Base-by-base conservation (phyloP, 1,139 yeast genomes). In the Taphrina wiesneri region DNA sequence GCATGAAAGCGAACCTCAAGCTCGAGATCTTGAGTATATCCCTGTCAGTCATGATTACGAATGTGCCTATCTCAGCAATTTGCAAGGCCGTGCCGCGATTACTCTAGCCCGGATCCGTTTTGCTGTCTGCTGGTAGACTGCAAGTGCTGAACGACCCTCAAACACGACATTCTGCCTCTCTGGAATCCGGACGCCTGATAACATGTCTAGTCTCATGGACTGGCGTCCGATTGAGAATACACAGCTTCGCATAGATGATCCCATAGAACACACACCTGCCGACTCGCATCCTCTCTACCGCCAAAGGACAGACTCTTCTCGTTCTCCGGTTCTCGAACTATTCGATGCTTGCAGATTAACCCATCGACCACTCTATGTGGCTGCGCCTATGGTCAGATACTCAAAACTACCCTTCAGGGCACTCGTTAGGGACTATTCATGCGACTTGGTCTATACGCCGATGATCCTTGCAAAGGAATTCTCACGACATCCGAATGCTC, bases 301-400 rank as follows among this genome's bases (percentile, higher is more conserved):
- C 7, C 15, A 54, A 6, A 36, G 46, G 15, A 25, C 59, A 11
- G 59, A 54, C 17, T 5, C 21, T 25, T 1, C 19, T 6, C 49
- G 46, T 21, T 39, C 43, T 4, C 46, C 59, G 36, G 47, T 54
- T 7, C 30, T 19, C 13, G 49, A 77, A 46, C 83, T 87, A 36
- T 78, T 87, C 28, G 77, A 80, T 53, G 76, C 78, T 69, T 79
- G 83, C 71, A 75, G 76, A 67, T 70, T 68, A 17, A 79, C 81
- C 61, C 82, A 82, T 0, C 77, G 90, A 67, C 90, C 91, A 0
- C 93, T 86, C 0, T 83, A 81, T 68, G 83, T 93, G 17, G 93
- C 96, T 0, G 99, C 98, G 0, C 99, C 99, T 5, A 93, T 93
- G 99, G 99, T 93, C 0, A 80, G 99, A 65, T 93, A 93, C 78